Base-by-base conservation (phyloP, 2,329 filamentous ascomycete species). In the Chaetomiaceae sp. region DNA sequence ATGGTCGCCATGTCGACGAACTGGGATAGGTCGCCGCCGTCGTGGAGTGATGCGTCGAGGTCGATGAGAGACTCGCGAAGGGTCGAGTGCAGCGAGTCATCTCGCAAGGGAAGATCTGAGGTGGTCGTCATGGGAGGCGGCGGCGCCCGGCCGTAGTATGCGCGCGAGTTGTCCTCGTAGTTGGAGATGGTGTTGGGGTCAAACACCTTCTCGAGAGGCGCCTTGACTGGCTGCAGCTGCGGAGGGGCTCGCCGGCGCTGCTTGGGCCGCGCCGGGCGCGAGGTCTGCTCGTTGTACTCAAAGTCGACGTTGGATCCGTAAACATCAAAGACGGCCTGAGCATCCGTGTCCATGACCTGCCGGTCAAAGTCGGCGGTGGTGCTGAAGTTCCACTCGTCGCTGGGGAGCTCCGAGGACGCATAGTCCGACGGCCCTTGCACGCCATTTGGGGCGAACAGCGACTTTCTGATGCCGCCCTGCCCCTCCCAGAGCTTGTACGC, bases 401-500 rank as follows among this genome's bases (percentile, higher is more conserved):
- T 76, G 15, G 75, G 73, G 55, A 78, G 63, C 0, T 72, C 72
- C 1, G 73, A 72, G 3, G 75, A 71, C 1, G 69, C 67, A 17
- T 76, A 62, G 23, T 78, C 70, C 1, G 70, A 69, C 12, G 77
- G 73, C 1, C 72, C 77, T 58, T 83, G 80, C 2, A 82, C 83
- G 54, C 83, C 83, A 20, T 79, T 79, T 3, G 75, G 69, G 6
- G 76, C 76, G 58, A 87, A 87, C 1, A 87, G 72, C 15, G 83
- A 86, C 58, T 80, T 81, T 42, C 88, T 80, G 60, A 81, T 82
- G 25, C 88, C 88, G 22, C 88, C 88, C 61, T 82, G 79, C 7
- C 83, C 79, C 67, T 91, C 88, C 88, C 88, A 92, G 19, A 84
- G 65, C 64, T 84, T 85, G 70, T 87, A 92, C 12, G 82, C 84